Evolutionary conservation across 371 early-diverging fungal species (phyloP).

Genomic region (Syncephalastrum sp.): DNA sequence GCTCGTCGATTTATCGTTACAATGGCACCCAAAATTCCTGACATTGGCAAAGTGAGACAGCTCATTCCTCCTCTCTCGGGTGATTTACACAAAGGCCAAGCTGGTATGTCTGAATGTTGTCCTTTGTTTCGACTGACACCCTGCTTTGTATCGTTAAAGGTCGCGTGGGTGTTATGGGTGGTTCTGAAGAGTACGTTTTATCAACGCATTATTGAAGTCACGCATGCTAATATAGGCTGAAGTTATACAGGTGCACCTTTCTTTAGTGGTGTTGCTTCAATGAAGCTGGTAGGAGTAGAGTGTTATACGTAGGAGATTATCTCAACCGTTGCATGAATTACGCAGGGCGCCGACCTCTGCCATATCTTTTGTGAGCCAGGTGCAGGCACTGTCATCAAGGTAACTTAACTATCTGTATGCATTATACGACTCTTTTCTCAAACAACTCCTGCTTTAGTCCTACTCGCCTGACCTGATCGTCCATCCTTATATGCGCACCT

Average conservation of each 20-base stretch:
- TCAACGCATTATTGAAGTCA: background rate
- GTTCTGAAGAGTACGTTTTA: constrained; percentile 69
- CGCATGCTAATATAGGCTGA: constrained; percentile 6
- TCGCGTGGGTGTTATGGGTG: constrained; percentile 71
- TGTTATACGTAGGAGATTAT: background rate
- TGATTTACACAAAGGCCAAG: constrained; percentile 85
- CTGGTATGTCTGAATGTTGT: constrained; percentile 47
- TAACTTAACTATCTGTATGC: constrained; percentile 7
- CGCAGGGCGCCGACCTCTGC: constrained; percentile 88
- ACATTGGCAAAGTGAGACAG: constrained; percentile 50
- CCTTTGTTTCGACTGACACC: too few relatives aligned
- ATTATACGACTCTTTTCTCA: background rate
- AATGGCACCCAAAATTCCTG: constrained; percentile 39
- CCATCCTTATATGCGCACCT: constrained; percentile 57
- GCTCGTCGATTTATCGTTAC: background rate
- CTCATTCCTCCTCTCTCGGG: constrained; percentile 73
- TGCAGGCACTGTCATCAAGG: constrained; percentile 81
- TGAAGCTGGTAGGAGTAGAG: constrained; percentile 62
- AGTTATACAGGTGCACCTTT: constrained; percentile 95
- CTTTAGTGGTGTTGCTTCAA: constrained; percentile 80
- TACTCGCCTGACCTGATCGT: constrained; percentile 69
- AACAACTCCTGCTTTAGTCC: constrained; percentile 21
- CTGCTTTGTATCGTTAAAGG: constrained; percentile 32
- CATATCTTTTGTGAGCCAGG: constrained; percentile 87
- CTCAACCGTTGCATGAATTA: background rate